Evolutionary conservation across 495 filamentous ascomycete species (phyloP).

Genomic region (Oleoguttula mirabilis): DNA sequence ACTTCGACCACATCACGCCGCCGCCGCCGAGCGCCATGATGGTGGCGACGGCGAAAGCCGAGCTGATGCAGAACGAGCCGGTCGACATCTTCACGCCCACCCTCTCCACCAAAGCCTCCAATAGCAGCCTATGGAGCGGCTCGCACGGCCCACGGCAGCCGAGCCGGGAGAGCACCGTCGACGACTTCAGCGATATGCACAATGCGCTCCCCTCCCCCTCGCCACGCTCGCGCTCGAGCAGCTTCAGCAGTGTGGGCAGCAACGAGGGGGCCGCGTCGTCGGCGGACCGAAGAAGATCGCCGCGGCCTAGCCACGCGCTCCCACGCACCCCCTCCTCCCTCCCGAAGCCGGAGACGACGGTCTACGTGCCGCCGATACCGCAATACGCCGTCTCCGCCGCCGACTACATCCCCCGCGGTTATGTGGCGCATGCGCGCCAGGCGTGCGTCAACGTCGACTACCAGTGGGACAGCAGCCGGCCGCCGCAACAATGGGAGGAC

Average conservation of each 20-base stretch:
- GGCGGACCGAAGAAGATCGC: conserved; percentile 1
- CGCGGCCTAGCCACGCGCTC: background rate
- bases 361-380: conserved; percentile 65
- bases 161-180: conserved; percentile 23
- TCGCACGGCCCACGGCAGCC: background rate
- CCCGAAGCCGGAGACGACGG: conserved; percentile 9
- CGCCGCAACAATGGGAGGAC: conserved; percentile 64
- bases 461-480: conserved; percentile 85
- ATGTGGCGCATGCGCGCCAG: conserved; percentile 84
- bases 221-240: conserved; percentile 30
- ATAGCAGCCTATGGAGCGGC: conserved; percentile 13
- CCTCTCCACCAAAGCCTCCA: conserved; percentile 4
- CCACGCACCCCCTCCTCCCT: conserved; percentile 5
- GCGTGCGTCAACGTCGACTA: conserved; percentile 77
- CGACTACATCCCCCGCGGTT: conserved; percentile 73
- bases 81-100: conserved; percentile 18
- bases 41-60: conserved; percentile 75
- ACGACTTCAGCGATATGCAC: conserved; percentile 21
- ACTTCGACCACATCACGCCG: conserved; percentile 83
- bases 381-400: conserved; percentile 70
- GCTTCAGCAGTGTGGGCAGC: conserved; percentile 12
- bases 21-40: conserved; percentile 77
- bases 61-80: conserved; percentile 43
- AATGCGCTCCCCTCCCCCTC: conserved; percentile 20
- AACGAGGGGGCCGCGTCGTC: conserved; percentile 4